A percentile compares a stretch with the other conserved stretches of the same genome.
These are phyloP conservation scores for Penicillium alfredii DNA, from an alignment of 495 filamentous ascomycete genomes.

Conservation along the genomic window DNA sequence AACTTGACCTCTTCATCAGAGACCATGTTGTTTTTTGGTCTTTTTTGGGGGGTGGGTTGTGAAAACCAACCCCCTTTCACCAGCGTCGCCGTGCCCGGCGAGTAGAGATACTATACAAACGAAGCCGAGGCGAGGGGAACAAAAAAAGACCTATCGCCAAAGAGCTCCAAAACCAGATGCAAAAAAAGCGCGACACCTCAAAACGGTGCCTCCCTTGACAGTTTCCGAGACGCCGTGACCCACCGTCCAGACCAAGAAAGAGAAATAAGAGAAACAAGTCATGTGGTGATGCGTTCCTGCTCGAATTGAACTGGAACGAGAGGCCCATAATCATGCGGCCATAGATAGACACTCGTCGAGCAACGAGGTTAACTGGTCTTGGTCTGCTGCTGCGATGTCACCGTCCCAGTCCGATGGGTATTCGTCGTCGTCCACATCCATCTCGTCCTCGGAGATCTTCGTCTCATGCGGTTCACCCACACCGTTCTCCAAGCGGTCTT, in stretches of 20 bases:
- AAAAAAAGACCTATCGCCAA: conserved; percentile 14
- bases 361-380: conserved; percentile 56
- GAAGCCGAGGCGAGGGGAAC: conserved; percentile 2
- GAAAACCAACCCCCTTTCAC: not conserved
- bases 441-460: conserved; percentile 42
- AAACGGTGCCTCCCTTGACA: conserved; percentile 7
- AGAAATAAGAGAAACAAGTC: conserved; percentile 15
- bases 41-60: not conserved
- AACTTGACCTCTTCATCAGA: conserved; percentile 17
- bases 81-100: conserved; percentile 2
- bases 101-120: conserved; percentile 19
- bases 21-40: conserved; percentile 8
- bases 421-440: conserved; percentile 61
- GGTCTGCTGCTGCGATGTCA: conserved; percentile 52
- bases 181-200: conserved; percentile 16
- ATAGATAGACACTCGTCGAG: conserved; percentile 59
- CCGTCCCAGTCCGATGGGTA: conserved; percentile 65
- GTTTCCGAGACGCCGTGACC: conserved; percentile 25
- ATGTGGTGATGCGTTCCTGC: conserved; percentile 2
- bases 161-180: conserved; percentile 21
- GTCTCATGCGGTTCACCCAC: conserved; percentile 23
- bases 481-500: conserved; percentile 41
- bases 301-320: conserved; percentile 8
- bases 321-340: conserved; percentile 36
- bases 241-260: conserved; percentile 15